Percentiles rank a stretch among this genome's conserved stretches.
These are phyloP conservation scores for Phytophthora sansomeana DNA, from an alignment of 352 stramenopile genomes.

Conservation along the genomic window DNA sequence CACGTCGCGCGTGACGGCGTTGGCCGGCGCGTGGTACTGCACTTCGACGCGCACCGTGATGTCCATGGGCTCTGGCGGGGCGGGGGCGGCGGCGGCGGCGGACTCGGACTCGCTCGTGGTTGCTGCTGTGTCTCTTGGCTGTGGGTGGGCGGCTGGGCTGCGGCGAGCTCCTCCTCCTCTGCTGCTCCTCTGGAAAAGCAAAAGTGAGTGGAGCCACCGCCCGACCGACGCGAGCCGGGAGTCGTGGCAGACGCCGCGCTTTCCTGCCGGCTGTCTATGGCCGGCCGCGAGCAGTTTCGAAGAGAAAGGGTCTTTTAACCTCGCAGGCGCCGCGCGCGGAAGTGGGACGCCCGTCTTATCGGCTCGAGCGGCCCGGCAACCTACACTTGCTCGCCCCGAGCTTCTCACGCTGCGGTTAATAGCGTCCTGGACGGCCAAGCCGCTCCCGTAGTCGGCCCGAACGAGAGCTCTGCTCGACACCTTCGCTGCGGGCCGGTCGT, in stretches of 20 bases:
- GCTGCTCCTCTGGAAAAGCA: conserved; percentile 32
- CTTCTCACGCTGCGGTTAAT: conserved; percentile 11
- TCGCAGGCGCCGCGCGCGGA: no score
- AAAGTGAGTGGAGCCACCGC: conserved; percentile 38
- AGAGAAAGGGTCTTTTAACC: conserved; percentile 28
- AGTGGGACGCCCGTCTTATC: conserved; percentile 27
- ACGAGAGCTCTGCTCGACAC: no score
- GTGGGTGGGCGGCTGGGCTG: background rate
- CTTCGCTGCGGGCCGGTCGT: no score
- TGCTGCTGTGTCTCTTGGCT: conserved; percentile 10
- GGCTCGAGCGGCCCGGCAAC: background rate
- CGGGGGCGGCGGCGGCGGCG: background rate
- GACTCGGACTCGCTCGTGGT: conserved; percentile 23
- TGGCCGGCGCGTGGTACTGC: conserved; percentile 68
- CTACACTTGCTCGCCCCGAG: background rate
- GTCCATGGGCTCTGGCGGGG: conserved; percentile 46
- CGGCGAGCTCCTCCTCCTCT: conserved; percentile 27
- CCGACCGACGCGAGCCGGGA: no score
- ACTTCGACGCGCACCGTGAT: conserved; percentile 77
- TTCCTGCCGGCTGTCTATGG: conserved; percentile 32
- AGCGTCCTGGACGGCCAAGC: no score
- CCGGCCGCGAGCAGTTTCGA: conserved; percentile 46
- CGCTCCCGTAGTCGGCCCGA: no score
- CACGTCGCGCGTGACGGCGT: conserved; percentile 58
- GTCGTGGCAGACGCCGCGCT: conserved; percentile 17